Base-by-base conservation (phyloP, 2,329 filamentous ascomycete species). In the Botrytis medusae region DNA sequence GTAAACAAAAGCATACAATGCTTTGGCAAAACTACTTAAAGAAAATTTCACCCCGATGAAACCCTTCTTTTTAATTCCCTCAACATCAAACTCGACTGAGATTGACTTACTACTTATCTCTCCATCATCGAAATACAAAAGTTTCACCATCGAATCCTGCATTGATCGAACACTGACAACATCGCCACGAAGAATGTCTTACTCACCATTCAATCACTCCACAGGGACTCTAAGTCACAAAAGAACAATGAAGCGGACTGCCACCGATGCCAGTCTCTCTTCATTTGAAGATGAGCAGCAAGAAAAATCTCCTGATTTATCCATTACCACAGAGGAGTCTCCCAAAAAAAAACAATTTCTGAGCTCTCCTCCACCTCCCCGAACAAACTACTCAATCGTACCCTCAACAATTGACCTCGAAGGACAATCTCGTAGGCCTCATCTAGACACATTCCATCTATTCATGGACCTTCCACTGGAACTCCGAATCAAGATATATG, bases 231-330 rank as follows among this genome's bases (percentile, higher is more conserved):
- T 22, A 29, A 54, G 32, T 22, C 64, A 40, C 25, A 54, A 40
- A 8, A 29, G 64, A 67, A 67, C 46, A 25, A 5, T 14, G 37
- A 25, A 12, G 1, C 32, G 20, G 6, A 10, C 2, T 6, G 20
- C 32, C 12, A 25, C 20, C 25, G 32, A 22, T 14, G 0, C 9
- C 40, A 2, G 0, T 29, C 0, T 4, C 25, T 7, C 4, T 20
- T 8, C 64, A 8, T 25, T 32, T 12, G 0, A 2, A 6, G 4
- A 22, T 8, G 25, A 42, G n/a, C 64, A 16, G 22, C 34, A 68
- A 25, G 34, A 29, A 54, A 46, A 68, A 3, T 68, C 4, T 4
- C 34, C 25, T 54, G 34, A 42, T 16, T 48, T 29, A 20, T 2
- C 16, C 25, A 9, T 29, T 14, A 3, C 2, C 18, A n/a, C 7